Evolutionary conservation across 306 rosid genomes (phyloP), one percentile per base, ranked within the genome.

Genomic region (Inga leiocalycina): DNA sequence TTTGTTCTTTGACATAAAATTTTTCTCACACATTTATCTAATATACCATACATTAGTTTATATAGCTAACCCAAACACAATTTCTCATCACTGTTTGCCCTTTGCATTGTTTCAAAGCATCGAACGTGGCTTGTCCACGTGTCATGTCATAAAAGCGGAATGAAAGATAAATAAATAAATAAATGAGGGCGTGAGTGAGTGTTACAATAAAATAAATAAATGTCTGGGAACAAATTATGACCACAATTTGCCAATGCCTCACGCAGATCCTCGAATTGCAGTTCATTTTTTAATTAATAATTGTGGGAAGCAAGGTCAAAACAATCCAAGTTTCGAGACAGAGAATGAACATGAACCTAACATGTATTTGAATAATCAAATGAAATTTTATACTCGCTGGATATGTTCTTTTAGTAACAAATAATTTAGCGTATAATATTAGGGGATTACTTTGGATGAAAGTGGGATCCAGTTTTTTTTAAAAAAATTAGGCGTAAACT

Each of bases 101-200:
- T 45, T 5, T 8, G 74, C 81, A 68, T 11, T 14, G 11, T 80
- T 62, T 48, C 70, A 54, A 68, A 73, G 45, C 51, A 39, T 37
- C 32, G 77, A 61, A 88, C 85, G 85, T 88, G 89, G 81, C 82
- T 6, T 3, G 24, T 86, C 72, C 61, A 88, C 85, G 85, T 88
- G 89, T 83, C 80, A 14, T 9, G 57, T 86, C 71, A 80, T 78
- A n/a, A 84, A 17, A 52, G 59, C 59, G 17, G 17, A 52, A n/a
- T n/a, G n/a, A n/a, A n/a, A 51, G 1, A 14, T 51, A 52, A 52
- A 15, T 15, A 16, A 52, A 17, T 13, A 11, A 48, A 13, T 0
- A 15, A 46, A 4, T 46, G 49, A 1, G 9, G 0, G 56, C 3
- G 56, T 14, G 17, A 49, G 19, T 49, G 19, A 11, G 13, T 49